A percentile compares a stretch with the other conserved stretches of the same genome.
phyloP scores from a whole-genome alignment of 208 protist genomes.

The Sergeia podlipaevii region DNA sequence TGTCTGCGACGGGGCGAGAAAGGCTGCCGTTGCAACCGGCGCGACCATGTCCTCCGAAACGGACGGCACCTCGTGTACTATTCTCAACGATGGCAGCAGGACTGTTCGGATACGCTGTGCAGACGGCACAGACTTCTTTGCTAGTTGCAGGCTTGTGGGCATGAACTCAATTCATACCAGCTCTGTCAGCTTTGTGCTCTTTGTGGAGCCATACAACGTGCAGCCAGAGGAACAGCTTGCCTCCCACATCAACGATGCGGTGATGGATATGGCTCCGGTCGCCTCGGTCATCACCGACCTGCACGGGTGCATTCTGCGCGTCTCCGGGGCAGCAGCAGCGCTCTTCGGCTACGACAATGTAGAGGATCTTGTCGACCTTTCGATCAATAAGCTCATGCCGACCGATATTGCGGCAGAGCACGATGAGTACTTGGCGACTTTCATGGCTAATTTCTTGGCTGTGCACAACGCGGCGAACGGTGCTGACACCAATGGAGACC shows the following conservation, averaged over 20 bases:
- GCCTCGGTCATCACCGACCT: conserved; percentile 15
- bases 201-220: not conserved
- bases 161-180: not conserved
- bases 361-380: conserved; percentile 14
- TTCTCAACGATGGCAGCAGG: not conserved
- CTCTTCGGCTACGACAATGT: conserved; percentile 16
- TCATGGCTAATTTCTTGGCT: not conserved
- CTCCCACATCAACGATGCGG: conserved; percentile 8
- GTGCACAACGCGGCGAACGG: not conserved
- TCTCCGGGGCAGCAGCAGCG: conserved; percentile 10
- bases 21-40: not conserved
- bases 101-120: not conserved
- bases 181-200: conserved; percentile 6
- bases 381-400: conserved; percentile 13
- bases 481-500: too few species aligned
- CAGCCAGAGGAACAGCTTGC: conserved; percentile 5
- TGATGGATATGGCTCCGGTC: not conserved
- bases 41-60: too few species aligned
- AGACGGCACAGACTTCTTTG: not conserved
- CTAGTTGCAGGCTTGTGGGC: not conserved
- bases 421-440: not conserved
- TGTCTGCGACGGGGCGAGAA: too few species aligned
- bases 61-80: too few species aligned
- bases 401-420: conserved; percentile 8
- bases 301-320: conserved; percentile 11